These are phyloP conservation scores for Neurospora sp. DNA, from an alignment of 495 filamentous ascomycete genomes.

Conservation along the genomic window DNA sequence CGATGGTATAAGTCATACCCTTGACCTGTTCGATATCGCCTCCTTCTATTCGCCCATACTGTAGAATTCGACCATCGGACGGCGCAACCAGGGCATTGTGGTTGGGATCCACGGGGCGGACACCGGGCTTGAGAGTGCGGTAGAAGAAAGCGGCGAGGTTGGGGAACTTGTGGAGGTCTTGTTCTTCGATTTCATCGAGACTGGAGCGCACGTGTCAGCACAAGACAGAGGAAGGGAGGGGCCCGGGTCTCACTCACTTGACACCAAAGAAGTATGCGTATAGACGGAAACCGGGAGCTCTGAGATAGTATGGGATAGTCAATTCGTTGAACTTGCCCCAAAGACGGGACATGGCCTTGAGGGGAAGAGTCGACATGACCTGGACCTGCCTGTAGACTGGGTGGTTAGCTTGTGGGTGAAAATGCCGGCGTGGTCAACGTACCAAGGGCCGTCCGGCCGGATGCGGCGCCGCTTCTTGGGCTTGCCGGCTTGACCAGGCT, in stretches of 20 bases:
- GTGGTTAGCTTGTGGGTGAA: slow-evolving; percentile 5
- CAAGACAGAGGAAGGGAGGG: background rate
- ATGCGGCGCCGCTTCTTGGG: slow-evolving; percentile 61
- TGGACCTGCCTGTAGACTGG: slow-evolving; percentile 64
- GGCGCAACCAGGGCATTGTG: slow-evolving; percentile 72
- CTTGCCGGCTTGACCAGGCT: slow-evolving; percentile 15
- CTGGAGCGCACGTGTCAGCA: slow-evolving; percentile 21
- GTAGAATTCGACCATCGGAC: slow-evolving; percentile 80
- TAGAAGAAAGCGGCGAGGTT: slow-evolving; percentile 98
- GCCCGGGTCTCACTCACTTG: slow-evolving; percentile 40
- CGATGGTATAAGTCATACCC: slow-evolving; percentile 93
- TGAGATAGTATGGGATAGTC: slow-evolving; percentile 78
- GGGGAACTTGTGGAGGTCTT: slow-evolving; percentile 77
- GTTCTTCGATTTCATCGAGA: slow-evolving; percentile 75
- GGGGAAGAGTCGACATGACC: slow-evolving; percentile 87
- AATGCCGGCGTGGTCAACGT: slow-evolving; percentile 11
- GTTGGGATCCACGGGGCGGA: slow-evolving; percentile 76
- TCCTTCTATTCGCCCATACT: slow-evolving; percentile 83
- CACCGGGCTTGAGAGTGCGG: slow-evolving; percentile 80
- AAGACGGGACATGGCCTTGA: slow-evolving; percentile 85
- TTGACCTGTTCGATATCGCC: slow-evolving; percentile 99
- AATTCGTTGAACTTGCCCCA: slow-evolving; percentile 97
- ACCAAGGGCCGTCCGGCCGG: slow-evolving; percentile 83
- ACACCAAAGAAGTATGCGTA: slow-evolving; percentile 92
- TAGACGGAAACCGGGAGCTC: slow-evolving; percentile 88